Evolutionary conservation across 2,329 filamentous ascomycete species (phyloP), one percentile per base, ranked within the genome.

Genomic region (Trichoderma brevicompactum): DNA sequence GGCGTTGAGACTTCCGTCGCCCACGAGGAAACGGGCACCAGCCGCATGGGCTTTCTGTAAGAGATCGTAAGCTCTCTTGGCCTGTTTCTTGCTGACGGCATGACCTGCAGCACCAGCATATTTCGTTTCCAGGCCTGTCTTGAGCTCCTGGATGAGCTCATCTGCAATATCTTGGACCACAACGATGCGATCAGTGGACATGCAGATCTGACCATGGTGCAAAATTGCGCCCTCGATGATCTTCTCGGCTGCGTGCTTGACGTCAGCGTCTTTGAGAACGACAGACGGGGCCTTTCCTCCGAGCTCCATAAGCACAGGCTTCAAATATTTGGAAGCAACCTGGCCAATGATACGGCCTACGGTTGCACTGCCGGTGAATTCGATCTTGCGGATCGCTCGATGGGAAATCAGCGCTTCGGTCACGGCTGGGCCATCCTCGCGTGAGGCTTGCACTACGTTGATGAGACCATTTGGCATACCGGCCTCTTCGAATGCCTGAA

Each of bases 181-280:
- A 15, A 80, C 65, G 10, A 90, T 84, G 13, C 86, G 82, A 73
- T 91, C 89, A 0, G 88, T 90, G 8, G 83, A 81, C 88, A 91
- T 91, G 79, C 89, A 92, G 50, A 91, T 86, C 78, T 92, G 89
- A 0, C 89, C 89, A 23, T 85, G 12, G 68, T 34, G 54, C 69
- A 73, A 0, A 23, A 65, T 7, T 1, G 72, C 69, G 3, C 72
- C 72, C 3, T 67, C 32, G 2, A 67, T 68, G 49, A 72, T 73
- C 13, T 72, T 64, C 15, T 68, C 59, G 0, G 77, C 79, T 0
- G 80, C 80, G 54, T 76, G 74, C 34, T 78, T 75, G 2, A 83
- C 69, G 66, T 83, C 76, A 0, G 81, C 81, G 66, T 83, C 81
- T 40, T 76, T 73, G 7, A 80, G 73, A 0, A 83, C 77, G 5